phyloP scores from a whole-genome alignment of 257 asterid species.

The Jacaranda copaia region DNA sequence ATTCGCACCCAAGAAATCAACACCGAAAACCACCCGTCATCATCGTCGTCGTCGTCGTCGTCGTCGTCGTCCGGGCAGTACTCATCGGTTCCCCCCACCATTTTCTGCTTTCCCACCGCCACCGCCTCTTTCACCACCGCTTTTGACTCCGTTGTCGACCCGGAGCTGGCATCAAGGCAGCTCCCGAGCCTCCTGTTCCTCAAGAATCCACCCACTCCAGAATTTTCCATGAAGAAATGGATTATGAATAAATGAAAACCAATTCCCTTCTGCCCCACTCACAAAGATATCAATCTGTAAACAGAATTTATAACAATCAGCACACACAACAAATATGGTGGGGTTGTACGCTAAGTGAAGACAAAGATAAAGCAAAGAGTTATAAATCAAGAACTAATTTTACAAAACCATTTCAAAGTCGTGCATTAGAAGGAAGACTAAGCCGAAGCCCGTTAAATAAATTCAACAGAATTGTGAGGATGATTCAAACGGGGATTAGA shows the following conservation, averaged over 20 bases:
- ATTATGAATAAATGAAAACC: not conserved
- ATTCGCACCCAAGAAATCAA: constrained; percentile 54
- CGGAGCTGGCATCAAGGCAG: constrained; percentile 36
- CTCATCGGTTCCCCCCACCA: not conserved
- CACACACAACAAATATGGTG: too few relatives aligned
- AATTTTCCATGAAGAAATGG: constrained; percentile 41
- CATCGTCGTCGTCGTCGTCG: too few relatives aligned
- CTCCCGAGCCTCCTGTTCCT: constrained; percentile 47
- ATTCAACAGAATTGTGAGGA: not conserved
- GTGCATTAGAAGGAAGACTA: not conserved
- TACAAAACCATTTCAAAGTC: not conserved
- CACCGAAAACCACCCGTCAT: constrained; percentile 40
- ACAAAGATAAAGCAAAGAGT: not conserved
- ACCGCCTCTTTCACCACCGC: constrained; percentile 20
- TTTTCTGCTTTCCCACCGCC: constrained; percentile 18
- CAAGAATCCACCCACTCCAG: constrained; percentile 36
- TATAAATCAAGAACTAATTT: not conserved
- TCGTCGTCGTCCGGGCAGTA: constrained; percentile 20
- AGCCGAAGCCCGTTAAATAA: not conserved
- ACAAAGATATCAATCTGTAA: not conserved
- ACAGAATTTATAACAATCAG: not conserved
- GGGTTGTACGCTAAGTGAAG: not conserved
- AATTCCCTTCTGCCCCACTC: not conserved
- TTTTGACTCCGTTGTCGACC: constrained; percentile 13
- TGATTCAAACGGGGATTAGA: not conserved